Base-by-base conservation (phyloP, 78 protist species). In the Planoprotostelium fungivorum region DNA sequence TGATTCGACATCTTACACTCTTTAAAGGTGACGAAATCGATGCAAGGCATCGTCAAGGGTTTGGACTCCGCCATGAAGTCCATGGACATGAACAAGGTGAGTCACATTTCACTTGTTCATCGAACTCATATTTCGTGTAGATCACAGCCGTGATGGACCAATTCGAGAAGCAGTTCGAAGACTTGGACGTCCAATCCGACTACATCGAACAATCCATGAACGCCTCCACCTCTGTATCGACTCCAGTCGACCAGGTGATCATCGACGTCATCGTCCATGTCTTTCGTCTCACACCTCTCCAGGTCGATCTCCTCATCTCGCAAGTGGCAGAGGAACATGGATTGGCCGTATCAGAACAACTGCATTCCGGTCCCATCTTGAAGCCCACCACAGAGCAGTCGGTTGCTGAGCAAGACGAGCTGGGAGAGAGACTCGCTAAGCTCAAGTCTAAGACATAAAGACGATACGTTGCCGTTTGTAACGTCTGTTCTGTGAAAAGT, bases 271-370 rank as follows among this genome's bases (percentile, higher is more conserved):
- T 23, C 87, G 37, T 85, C 37, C 16, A 35, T 5, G 16, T 23
- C 87, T 25, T 25, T 51, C 73, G 16, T 5, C 5, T 5, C 5
- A 51, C 16, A 25, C 87, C 16, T 16, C 5, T 36, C 5, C 36
- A 87, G 88, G 98, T 97, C 28, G 97, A 96, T 85, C 34, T 51
- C 9, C 93, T 97, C 34, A 95, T 97, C 34, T 85, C 85, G 34
- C 96, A 97, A 87, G 99, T 97, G 23, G 99, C 99, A 16, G 99
- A 97, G 35, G 98, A 97, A 86, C 96, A 97, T 37, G 98, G 97
- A 34, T 91, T 97, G 35, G 93, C 89, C 31, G 85, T 97, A 84
- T 85, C 87, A 1, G 94, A 90, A 84, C 90, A 93, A 89, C 91
- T 96, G 94, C 94, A 92, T 35, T 0, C 90, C 0, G 91, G 85